Evolutionary conservation across 192 early-diverging fungal species (phyloP), one percentile per base, ranked within the genome.

Genomic region (Backusella australiensis): DNA sequence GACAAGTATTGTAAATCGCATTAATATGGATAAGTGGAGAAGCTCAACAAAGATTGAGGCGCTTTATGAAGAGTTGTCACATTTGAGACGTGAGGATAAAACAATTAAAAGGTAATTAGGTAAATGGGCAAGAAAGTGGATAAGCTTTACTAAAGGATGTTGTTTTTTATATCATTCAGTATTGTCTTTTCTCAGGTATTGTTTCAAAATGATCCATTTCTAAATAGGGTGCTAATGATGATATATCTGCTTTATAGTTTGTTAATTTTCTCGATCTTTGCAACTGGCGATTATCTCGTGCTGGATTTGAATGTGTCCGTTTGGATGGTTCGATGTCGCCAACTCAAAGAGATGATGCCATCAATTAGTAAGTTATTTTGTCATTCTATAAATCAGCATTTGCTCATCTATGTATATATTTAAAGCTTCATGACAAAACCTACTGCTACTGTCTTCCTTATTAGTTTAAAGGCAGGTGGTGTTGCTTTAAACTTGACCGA

Each of bases 11-110:
- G 89, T 98, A 39, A 96, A 96, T 78, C 91, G 94, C 39, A 96
- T 98, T 65, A 90, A 98, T 81, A 92, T 98, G 91, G 76, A 79
- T 44, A 89, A 85, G 8, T 98, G 96, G 96, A 81, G 92, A 42
- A 95, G 93, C 56, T 94, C 93, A 34, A 95, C 96, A 59, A 98
- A 98, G 80, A 98, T 98, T 74, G 95, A 98, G 80, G 95, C 95
- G 0, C 86, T 98, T 15, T 93, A 96, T 8, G 96, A 97, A 81
- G 96, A 98, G 63, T 85, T 97, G 34, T 91, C 90, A 21, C 81
- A 80, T 6, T 87, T 94, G 35, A 91, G 92, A 49, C 83, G 87
- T n/a, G 87, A 91, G 21, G 89, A 91, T 36, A 85, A 88, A 9
- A 94, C 93, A 4, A 86, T 91, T 68, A 98, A 98, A 86, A 91